Evolutionary conservation across 495 filamentous ascomycete species (phyloP), one percentile per base, ranked within the genome.

Genomic region (Trichocladium antarcticum): DNA sequence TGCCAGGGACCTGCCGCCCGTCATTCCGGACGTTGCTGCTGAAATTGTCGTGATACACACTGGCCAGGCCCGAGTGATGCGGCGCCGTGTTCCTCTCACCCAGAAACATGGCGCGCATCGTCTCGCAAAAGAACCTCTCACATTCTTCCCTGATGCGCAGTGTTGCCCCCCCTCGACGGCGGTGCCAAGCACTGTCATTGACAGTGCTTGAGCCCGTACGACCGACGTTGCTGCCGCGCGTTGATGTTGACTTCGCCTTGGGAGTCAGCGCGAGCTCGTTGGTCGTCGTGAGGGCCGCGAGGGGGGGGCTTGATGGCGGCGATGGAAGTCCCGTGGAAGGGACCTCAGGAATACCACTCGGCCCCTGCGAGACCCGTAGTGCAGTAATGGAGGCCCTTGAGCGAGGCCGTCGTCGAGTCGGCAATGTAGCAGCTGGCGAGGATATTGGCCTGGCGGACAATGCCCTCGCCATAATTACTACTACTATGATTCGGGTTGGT

Each of bases 81-180:
- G 73, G 75, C 72, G 77, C 77, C 66, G 68, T 58, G 68, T 80
- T 80, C 84, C 81, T 77, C 86, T 93, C 89, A 94, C 84, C 89
- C 79, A 87, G 82, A 81, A 96, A 93, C 74, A 84, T 85, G 71
- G 80, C 69, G 68, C 75, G 82, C 82, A 96, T 79, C 73, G 78
- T 84, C 79, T 89, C 85, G 76, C 89, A 96, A 77, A 96, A 92
- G 78, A 96, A 89, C 72, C 89, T 96, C 89, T 95, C 89, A 96
- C 89, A 93, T 86, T 95, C 87, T 87, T 80, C 89, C 87, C 83
- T 85, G 76, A 96, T 94, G 73, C 79, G 81, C 70, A 87, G 80
- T 83, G 84, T 78, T 79, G 89, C 89, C 85, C 87, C 89, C 83
- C 81, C 83, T 77, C 77, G 78, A 63, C 79, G 71, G 64, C 70